A percentile compares a stretch with the other conserved stretches of the same genome.
Conservation (phyloP, 1,284 basidiomycete species). For the Rhodotorula glutinis region DNA sequence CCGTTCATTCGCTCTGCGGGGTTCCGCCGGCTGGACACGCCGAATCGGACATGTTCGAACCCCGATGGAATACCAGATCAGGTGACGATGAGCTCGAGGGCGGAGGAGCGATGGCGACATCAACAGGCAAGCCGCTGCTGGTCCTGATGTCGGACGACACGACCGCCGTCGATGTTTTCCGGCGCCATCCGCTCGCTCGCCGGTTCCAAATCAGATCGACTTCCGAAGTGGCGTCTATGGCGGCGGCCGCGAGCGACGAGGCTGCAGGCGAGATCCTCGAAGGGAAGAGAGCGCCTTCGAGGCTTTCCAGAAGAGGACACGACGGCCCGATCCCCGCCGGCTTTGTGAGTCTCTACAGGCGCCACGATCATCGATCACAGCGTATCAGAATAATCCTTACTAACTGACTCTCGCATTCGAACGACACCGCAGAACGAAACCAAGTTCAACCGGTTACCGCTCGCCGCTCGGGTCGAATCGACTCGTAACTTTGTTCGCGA, state of each 20-base stretch:
- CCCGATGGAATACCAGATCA: background rate
- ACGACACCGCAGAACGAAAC: slow-evolving; percentile 27
- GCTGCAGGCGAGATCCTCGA: too few species aligned
- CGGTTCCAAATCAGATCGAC: slow-evolving; percentile 28
- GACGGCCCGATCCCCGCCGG: background rate
- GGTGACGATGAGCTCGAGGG: background rate
- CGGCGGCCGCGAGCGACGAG: too few species aligned
- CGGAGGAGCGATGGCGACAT: too few species aligned
- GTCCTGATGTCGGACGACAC: slow-evolving; percentile 38
- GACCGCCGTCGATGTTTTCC: slow-evolving; percentile 25
- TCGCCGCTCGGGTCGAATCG: slow-evolving; percentile 17
- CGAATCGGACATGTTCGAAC: background rate
- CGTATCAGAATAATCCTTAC: too few species aligned
- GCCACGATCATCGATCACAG: background rate
- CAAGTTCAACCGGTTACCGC: slow-evolving; percentile 39
- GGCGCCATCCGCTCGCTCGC: slow-evolving; percentile 7
- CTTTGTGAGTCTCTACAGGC: background rate
- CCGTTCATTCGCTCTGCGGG: slow-evolving; percentile 25
- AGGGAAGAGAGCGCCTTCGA: too few species aligned
- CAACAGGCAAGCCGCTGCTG: slow-evolving; percentile 11
- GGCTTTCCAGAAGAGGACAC: background rate
- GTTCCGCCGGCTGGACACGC: background rate
- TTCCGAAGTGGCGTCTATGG: background rate
- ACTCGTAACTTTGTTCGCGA: slow-evolving; percentile 41
- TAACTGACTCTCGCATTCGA: background rate